These are phyloP conservation scores for Kregervanrija fluxuum DNA, from an alignment of 805 yeast genomes.

Conservation along the genomic window DNA sequence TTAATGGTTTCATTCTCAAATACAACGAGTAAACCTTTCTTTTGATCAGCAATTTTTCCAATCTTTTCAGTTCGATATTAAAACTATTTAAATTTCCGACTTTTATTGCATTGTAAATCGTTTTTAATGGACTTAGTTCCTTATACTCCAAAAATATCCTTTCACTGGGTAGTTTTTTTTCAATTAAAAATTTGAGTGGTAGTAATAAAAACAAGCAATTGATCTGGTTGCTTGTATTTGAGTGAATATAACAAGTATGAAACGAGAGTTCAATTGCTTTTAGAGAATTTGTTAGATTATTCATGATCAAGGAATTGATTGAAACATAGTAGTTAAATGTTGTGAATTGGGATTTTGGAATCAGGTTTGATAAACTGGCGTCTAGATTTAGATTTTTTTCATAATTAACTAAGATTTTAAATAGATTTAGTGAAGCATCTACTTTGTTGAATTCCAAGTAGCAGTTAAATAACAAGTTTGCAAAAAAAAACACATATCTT, in stretches of 20 bases:
- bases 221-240: constrained; percentile 31
- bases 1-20: constrained; percentile 43
- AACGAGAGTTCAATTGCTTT: constrained; percentile 47
- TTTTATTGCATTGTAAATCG: constrained; percentile 40
- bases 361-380: neutral
- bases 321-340: constrained; percentile 66
- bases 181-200: constrained; percentile 52
- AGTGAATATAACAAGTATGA: constrained; percentile 17
- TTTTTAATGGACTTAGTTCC: constrained; percentile 35
- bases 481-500: constrained; percentile 60
- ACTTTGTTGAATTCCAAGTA: constrained; percentile 60
- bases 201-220: constrained; percentile 49
- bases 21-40: constrained; percentile 55
- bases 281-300: constrained; percentile 47
- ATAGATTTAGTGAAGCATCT: constrained; percentile 68
- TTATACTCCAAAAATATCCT: constrained; percentile 36
- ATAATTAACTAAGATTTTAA: constrained; percentile 29
- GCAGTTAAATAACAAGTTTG: constrained; percentile 59
- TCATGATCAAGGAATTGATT: constrained; percentile 51
- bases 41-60: constrained; percentile 45
- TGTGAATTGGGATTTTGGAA: constrained; percentile 45
- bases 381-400: neutral
- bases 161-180: constrained; percentile 39
- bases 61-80: constrained; percentile 35
- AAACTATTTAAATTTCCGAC: constrained; percentile 52